phyloP scores from a whole-genome alignment of 2,329 filamentous ascomycete genomes.

The Penicillium hesseltinei region DNA sequence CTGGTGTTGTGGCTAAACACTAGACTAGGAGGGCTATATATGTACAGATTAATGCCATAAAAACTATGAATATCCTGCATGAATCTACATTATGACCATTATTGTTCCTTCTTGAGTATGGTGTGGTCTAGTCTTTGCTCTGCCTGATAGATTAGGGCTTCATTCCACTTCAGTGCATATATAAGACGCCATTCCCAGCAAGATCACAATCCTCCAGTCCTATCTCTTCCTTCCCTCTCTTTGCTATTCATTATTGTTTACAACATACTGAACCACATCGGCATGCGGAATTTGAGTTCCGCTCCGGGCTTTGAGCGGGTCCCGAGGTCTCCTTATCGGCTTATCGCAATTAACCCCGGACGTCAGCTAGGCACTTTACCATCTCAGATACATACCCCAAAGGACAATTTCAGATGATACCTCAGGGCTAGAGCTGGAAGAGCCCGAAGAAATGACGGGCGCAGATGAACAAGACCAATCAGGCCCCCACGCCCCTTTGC shows the following conservation, averaged over 20 bases:
- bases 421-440: slow-evolving; percentile 5
- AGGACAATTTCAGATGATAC: slow-evolving; percentile 9
- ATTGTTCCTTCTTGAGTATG: neutral
- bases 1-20: slow-evolving; percentile 65
- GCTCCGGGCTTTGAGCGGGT: slow-evolving; percentile 14
- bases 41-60: slow-evolving; percentile 4
- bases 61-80: slow-evolving; percentile 5
- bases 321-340: slow-evolving; percentile 6
- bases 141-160: neutral
- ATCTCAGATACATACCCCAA: neutral
- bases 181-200: too few relatives aligned
- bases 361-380: neutral
- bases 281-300: slow-evolving; percentile 1
- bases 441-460: slow-evolving; percentile 25
- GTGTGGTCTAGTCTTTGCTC: neutral
- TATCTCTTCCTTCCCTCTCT: neutral
- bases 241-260: neutral
- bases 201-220: neutral
- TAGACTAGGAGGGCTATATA: slow-evolving; percentile 17
- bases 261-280: neutral
- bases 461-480: slow-evolving; percentile 24
- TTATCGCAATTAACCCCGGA: slow-evolving; percentile 16
- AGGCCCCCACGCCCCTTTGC: slow-evolving; percentile 33
- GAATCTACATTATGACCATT: neutral
- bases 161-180: neutral